Evolutionary conservation across 306 rosid species (phyloP).

Genomic region (Vachellia pachyceras): DNA sequence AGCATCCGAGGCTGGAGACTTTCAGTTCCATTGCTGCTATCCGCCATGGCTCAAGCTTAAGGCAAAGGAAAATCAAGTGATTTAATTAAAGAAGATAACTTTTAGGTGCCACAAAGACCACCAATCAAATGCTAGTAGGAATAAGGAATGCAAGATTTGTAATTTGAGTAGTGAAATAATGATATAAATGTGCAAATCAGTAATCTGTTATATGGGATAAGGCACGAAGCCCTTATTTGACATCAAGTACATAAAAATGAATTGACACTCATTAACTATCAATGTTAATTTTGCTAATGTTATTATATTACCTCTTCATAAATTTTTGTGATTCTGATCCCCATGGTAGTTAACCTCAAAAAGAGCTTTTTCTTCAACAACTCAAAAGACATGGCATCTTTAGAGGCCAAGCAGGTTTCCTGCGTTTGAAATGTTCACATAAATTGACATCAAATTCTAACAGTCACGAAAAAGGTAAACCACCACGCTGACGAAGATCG

Average conservation of each 20-base stretch:
- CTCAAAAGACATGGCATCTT: constrained; percentile 96
- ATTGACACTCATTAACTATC: constrained; percentile 24
- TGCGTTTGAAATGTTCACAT: constrained; percentile 48
- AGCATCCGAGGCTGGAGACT: not conserved
- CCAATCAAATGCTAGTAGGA: constrained; percentile 3
- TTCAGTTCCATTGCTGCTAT: constrained; percentile 29
- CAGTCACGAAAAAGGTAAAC: constrained; percentile 21
- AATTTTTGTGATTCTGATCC: constrained; percentile 69
- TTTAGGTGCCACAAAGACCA: constrained; percentile 11
- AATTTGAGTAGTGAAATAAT: constrained; percentile 8
- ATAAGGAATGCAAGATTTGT: constrained; percentile 7
- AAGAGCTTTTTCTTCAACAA: constrained; percentile 85
- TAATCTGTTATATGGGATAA: constrained; percentile 6
- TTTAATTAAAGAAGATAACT: not conserved
- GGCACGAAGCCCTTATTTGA: constrained; percentile 11
- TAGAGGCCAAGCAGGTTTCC: constrained; percentile 98
- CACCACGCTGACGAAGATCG: constrained; percentile 27
- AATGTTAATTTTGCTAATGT: constrained; percentile 32
- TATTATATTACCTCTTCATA: constrained; percentile 94
- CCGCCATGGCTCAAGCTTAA: constrained; percentile 1
- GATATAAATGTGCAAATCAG: constrained; percentile 1
- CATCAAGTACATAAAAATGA: not conserved
- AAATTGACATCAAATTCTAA: constrained; percentile 27
- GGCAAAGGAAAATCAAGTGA: not conserved
- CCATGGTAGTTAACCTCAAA: constrained; percentile 84